Base-by-base conservation (phyloP, 495 filamentous ascomycete species). In the Annulohypoxylon nitens region DNA sequence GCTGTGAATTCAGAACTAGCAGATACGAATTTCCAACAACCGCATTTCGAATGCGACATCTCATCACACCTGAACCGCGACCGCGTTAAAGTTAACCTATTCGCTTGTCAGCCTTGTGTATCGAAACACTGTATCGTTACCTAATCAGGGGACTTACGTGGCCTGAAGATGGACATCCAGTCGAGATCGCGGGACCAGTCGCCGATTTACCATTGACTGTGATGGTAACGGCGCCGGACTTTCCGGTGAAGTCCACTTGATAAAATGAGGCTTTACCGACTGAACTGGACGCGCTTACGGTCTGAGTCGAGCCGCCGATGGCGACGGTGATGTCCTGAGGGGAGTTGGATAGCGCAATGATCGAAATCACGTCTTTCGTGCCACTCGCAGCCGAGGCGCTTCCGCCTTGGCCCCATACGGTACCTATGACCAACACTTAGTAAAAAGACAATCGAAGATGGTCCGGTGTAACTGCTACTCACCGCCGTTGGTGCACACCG, bases 161-260 rank as follows among this genome's bases (percentile, higher is more conserved):
- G 0, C 85, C 88, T 14, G 82, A 71, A n/a, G 73, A 65, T 1
- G 79, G 74, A 53, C 87, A 88, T n/a, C 67, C 70, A 3, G 76
- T 81, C 0, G 76, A 77, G 58, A 92, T 88, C 1, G 72, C 75
- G 4, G 84, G 83, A 0, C 90, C 90, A 3, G 69, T 75, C 0
- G 74, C 69, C 7, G 78, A 78, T 36, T 82, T 84, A 0, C 88
- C 83, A 36, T 82, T 76, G 51, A 91, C 66, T 0, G 77, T 81
- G 33, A 92, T 77, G 12, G 75, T 83, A 2, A 90, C 88, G 4
- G 81, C 75, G 0, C 90, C 90, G 0, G 79, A 79, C 33, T 79
- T 75, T 4, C 83, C 81, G 59, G 80, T 79, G 67, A 90, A 88
- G 0, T 84, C 80, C 18, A 89, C 77, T 67, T 89, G 83, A 53